Conservation (phyloP, 768 basidiomycete species). For the Ephemerocybe angulata region DNA sequence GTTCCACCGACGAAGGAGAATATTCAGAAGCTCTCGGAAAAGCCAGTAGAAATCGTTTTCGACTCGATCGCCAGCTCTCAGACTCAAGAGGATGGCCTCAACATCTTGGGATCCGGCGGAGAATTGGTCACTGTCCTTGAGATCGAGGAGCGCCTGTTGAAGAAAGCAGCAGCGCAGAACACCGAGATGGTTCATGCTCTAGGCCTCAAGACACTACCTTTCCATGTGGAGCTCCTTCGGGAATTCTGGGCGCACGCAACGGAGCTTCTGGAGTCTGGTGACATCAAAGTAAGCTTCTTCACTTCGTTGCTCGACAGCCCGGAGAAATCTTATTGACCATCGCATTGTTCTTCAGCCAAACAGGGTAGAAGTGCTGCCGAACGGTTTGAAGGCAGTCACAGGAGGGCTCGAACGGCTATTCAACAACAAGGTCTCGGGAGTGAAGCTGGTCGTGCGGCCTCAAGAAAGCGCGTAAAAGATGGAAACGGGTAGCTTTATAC, state of each 20-base stretch:
- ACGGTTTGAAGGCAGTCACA: constrained; percentile 42
- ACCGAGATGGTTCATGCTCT: constrained; percentile 13
- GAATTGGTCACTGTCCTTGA: constrained; percentile 29
- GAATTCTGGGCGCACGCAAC: constrained; percentile 21
- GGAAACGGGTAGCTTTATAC: neutral
- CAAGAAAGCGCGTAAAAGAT: constrained; percentile 28
- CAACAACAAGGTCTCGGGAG: constrained; percentile 37
- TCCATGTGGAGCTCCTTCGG: constrained; percentile 16
- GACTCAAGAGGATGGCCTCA: constrained; percentile 22
- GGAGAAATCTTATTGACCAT: neutral
- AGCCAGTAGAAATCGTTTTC: constrained; percentile 20
- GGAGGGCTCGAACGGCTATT: constrained; percentile 39
- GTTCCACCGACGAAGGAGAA: neutral
- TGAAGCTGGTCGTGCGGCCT: constrained; percentile 41
- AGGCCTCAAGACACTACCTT: constrained; percentile 21
- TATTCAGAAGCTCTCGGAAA: constrained; percentile 14
- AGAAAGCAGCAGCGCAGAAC: constrained; percentile 5
- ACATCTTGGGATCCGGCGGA: constrained; percentile 31
- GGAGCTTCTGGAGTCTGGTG: constrained; percentile 28
- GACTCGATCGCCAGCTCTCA: constrained; percentile 21
- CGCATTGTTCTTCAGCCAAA: constrained; percentile 35
- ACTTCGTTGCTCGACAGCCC: too few relatives aligned
- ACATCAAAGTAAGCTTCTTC: constrained; percentile 27
- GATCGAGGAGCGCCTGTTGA: constrained; percentile 15
- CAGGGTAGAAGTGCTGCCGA: constrained; percentile 36